These are phyloP conservation scores for Glaciozyma martinii DNA, from an alignment of 768 basidiomycete species.

Conservation along the genomic window DNA sequence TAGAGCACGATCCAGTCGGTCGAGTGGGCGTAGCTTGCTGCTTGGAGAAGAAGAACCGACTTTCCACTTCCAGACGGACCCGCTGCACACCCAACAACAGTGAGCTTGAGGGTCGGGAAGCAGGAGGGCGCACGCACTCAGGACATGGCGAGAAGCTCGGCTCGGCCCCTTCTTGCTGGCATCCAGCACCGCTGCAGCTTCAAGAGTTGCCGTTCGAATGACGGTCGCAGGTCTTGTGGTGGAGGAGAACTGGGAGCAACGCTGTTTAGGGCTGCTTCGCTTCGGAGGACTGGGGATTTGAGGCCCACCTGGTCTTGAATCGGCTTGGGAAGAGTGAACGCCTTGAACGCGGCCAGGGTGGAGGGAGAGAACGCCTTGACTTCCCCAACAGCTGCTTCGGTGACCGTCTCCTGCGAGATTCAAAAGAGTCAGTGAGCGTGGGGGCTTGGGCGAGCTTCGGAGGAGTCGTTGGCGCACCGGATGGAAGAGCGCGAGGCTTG, in stretches of 20 bases:
- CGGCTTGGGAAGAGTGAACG: conserved; percentile 8
- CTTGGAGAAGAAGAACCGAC: conserved; percentile 21
- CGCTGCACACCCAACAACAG: background rate
- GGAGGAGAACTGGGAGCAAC: background rate
- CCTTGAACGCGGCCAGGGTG: conserved; percentile 18
- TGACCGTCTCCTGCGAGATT: conserved; percentile 11
- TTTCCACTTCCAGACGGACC: conserved; percentile 22
- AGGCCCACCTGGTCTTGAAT: conserved; percentile 14
- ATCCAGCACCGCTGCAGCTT: conserved; percentile 6
- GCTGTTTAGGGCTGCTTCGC: background rate
- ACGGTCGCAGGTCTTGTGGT: conserved; percentile 19
- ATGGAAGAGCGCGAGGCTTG: conserved; percentile 2
- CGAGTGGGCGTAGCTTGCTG: conserved; percentile 22
- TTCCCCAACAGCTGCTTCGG: conserved; percentile 4
- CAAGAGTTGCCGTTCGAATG: conserved; percentile 10
- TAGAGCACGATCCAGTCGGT: conserved; percentile 26
- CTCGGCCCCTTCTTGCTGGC: conserved; percentile 9
- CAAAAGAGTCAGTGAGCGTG: background rate
- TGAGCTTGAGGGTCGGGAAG: background rate
- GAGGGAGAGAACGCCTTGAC: conserved; percentile 11
- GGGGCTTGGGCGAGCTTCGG: background rate
- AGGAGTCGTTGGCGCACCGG: conserved; percentile 8
- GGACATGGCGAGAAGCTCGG: conserved; percentile 9
- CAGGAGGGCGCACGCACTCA: conserved; percentile 5
- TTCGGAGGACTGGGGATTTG: background rate